Conservation (phyloP, 1,284 basidiomycete species). For the Vanrija sp. region DNA sequence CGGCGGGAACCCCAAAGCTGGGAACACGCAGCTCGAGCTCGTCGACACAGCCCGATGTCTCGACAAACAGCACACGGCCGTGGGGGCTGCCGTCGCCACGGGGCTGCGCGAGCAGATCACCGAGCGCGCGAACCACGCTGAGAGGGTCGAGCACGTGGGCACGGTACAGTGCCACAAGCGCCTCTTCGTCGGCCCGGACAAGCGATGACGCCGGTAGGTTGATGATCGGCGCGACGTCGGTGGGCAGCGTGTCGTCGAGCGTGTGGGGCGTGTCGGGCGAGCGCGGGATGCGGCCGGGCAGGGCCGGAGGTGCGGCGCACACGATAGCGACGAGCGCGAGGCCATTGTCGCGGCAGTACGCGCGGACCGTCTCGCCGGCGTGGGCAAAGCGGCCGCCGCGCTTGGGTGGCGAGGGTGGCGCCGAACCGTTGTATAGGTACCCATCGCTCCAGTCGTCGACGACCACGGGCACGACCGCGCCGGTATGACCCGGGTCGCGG, state of each 20-base stretch:
- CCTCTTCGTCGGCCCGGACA: slow-evolving; percentile 27
- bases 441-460: slow-evolving; percentile 32
- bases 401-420: slow-evolving; percentile 15
- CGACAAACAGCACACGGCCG: slow-evolving; percentile 38
- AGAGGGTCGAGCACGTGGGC: slow-evolving; percentile 39
- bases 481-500: slow-evolving; percentile 30
- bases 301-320: slow-evolving; percentile 14
- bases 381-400: slow-evolving; percentile 28
- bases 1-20: not conserved
- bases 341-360: slow-evolving; percentile 37
- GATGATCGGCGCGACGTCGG: slow-evolving; percentile 1
- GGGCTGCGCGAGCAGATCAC: slow-evolving; percentile 28
- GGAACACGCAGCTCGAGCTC: slow-evolving; percentile 3
- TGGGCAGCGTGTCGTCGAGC: not conserved
- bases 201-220: slow-evolving; percentile 17
- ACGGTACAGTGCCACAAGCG: slow-evolving; percentile 32
- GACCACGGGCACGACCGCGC: slow-evolving; percentile 40
- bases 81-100: slow-evolving; percentile 3
- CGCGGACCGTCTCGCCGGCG: slow-evolving; percentile 41
- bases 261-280: not conserved
- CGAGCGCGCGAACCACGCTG: slow-evolving; percentile 33
- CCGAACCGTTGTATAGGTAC: slow-evolving; percentile 3
- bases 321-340: slow-evolving; percentile 35
- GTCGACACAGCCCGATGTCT: slow-evolving; percentile 28
- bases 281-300: not conserved